phyloP scores from a whole-genome alignment of 139 green algal species.

The Mychonastes homosphaera region DNA sequence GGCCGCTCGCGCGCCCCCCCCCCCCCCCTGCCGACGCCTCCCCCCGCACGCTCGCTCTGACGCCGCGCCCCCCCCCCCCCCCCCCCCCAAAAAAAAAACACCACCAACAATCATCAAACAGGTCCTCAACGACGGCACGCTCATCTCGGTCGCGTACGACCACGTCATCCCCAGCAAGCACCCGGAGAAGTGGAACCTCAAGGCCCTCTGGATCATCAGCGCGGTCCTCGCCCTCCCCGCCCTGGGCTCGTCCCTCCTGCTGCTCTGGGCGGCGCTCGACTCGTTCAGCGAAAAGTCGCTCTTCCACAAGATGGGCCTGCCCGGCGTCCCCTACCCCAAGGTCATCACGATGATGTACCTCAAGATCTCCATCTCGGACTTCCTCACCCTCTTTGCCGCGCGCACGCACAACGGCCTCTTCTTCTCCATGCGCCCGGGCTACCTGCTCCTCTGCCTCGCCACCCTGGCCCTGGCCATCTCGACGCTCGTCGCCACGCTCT shows the following conservation, averaged over 20 bases:
- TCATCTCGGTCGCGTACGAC: conserved; percentile 82
- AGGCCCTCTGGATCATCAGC: conserved; percentile 54
- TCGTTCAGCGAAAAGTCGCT: conserved; percentile 28
- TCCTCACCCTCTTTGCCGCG: conserved; percentile 73
- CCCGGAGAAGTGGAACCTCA: conserved; percentile 70
- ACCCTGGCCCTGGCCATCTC: conserved; percentile 42
- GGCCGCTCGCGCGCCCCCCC: too few species aligned
- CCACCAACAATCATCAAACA: too few species aligned
- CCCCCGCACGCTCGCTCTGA: not conserved
- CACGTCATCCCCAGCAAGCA: conserved; percentile 51
- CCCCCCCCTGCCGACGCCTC: too few species aligned
- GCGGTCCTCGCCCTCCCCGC: conserved; percentile 57
- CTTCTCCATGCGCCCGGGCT: conserved; percentile 40
- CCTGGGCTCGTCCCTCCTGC: conserved; percentile 58
- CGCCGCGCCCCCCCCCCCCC: too few species aligned
- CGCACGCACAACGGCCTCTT: conserved; percentile 63
- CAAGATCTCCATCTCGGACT: conserved; percentile 75
- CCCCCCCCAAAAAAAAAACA: too few species aligned
- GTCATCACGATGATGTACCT: conserved; percentile 73
- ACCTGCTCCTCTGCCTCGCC: conserved; percentile 18
- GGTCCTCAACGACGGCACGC: conserved; percentile 78
- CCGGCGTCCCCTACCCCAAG: conserved; percentile 43
- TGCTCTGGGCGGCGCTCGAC: conserved; percentile 59
- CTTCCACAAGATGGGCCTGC: conserved; percentile 38
- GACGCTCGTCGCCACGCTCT: conserved; percentile 58